Conservation (phyloP, 1,284 basidiomycete species). For the Cutaneotrichosporon sp. region DNA sequence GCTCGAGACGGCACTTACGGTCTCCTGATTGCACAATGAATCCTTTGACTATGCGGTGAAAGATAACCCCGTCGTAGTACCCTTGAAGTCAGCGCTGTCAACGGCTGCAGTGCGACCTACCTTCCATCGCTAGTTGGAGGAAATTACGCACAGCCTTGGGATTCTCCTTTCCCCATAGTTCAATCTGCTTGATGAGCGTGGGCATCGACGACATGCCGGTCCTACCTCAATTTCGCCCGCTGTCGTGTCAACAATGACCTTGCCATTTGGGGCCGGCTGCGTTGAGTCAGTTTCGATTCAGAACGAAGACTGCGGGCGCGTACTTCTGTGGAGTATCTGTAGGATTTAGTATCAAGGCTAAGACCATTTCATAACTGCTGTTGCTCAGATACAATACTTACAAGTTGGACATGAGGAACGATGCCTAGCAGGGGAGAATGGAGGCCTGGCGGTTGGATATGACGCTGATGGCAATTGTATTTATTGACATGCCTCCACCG, state of each 20-base stretch:
- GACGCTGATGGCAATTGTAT: not conserved
- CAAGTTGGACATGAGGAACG: conserved; percentile 29
- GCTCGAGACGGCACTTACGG: no score
- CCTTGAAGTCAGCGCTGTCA: conserved; percentile 57
- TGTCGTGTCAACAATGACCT: conserved; percentile 83
- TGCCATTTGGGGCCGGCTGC: conserved; percentile 64
- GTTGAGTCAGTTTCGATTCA: not conserved
- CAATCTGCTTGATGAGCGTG: conserved; percentile 54
- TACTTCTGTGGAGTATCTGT: conserved; percentile 45
- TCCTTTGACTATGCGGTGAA: conserved; percentile 74
- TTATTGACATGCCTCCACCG: conserved; percentile 9
- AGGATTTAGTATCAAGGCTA: not conserved
- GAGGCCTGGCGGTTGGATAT: not conserved
- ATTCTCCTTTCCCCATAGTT: conserved; percentile 92
- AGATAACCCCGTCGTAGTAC: conserved; percentile 92
- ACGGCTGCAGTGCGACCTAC: conserved; percentile 53
- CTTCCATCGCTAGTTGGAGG: conserved; percentile 82
- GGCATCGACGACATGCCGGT: conserved; percentile 9
- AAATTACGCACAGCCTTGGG: conserved; percentile 93
- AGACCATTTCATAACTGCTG: no score
- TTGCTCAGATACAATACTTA: conserved; percentile 25
- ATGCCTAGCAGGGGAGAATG: not conserved
- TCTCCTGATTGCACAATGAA: conserved; percentile 97
- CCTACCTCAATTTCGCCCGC: conserved; percentile 74
- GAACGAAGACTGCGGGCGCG: not conserved